Evolutionary conservation across 2,329 filamentous ascomycete genomes (phyloP), one percentile per base, ranked within the genome.

Genomic region (Trichoderma koningii): DNA sequence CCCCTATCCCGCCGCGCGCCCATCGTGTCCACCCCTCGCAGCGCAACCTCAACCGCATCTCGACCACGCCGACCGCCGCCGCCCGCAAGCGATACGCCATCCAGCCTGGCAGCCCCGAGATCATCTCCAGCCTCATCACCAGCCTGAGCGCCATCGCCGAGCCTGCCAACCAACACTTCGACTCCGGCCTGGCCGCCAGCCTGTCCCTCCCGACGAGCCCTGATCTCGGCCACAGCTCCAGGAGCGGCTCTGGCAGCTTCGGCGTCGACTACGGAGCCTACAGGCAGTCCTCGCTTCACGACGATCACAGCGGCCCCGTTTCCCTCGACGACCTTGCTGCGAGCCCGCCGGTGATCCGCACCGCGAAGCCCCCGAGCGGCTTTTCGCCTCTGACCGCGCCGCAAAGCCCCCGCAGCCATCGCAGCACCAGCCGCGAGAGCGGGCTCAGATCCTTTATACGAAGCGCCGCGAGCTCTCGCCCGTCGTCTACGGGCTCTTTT

Each of bases 321-420:
- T 80, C 83, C 12, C 76, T 88, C 68, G 83, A 88, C 76, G 84
- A 89, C 63, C 78, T 88, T 51, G 83, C 87, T 34, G 86, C 87
- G 23, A 79, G 81, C 55, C 79, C 92, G 14, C 92, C 93, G 19
- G 85, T 94, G 63, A 85, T 96, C 70, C 88, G 89, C 68, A 96
- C 93, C 38, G 86, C 92, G 38, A 93, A 93, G 75, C 89, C 89
- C 7, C 91, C 91, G 0, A 92, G 90, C 57, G 91, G 90, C 62
- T 86, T 88, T 71, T 93, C 90, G 10, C 79, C 87, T 19, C 78
- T 91, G 59, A 92, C 89, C n/a, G 85, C 88, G 0, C 83, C 83
- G 66, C 87, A 83, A 70, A 85, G 78, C 17, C 81, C 81, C 21
- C 68, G 67, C 41, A 70, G 69, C 1, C 83, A 82, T 66, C 86